These are phyloP conservation scores for Mycena leptocephala DNA, from an alignment of 768 basidiomycete genomes.

Conservation along the genomic window DNA sequence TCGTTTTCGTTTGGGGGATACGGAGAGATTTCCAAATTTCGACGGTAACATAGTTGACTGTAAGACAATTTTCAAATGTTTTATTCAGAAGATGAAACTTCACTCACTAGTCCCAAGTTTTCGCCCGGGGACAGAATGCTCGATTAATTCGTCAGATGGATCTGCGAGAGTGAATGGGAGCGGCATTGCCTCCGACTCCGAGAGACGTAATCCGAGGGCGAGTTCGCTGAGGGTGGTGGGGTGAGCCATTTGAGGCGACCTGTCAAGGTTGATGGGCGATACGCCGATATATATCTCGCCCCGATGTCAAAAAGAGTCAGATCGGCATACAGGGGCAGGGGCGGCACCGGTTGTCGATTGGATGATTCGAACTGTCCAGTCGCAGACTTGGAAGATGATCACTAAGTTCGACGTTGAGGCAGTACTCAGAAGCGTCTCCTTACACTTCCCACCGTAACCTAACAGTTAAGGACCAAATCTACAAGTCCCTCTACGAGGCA, in stretches of 20 bases:
- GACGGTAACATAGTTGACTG: background rate
- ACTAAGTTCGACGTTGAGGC: too few species aligned
- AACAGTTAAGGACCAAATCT: too few species aligned
- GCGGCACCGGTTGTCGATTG: too few species aligned
- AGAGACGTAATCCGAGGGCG: background rate
- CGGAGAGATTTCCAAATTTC: conserved; percentile 13
- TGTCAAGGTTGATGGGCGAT: too few species aligned
- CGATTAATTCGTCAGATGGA: background rate
- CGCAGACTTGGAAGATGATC: too few species aligned
- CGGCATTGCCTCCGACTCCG: background rate
- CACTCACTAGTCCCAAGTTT: background rate
- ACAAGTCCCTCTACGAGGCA: too few species aligned
- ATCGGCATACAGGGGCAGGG: too few species aligned
- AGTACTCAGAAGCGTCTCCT: too few species aligned
- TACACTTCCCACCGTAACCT: too few species aligned
- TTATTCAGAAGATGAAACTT: background rate
- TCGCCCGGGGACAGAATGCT: background rate
- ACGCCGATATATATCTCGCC: too few species aligned
- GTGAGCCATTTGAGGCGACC: background rate
- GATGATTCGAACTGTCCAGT: too few species aligned
- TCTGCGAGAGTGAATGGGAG: background rate
- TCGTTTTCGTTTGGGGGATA: background rate
- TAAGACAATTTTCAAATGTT: background rate
- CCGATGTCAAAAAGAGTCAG: too few species aligned
- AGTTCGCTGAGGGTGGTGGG: background rate